A percentile compares a stretch with the other conserved stretches of the same genome.
Conservation (phyloP, 169 alveolate genomes). For the Babesia ovis region DNA sequence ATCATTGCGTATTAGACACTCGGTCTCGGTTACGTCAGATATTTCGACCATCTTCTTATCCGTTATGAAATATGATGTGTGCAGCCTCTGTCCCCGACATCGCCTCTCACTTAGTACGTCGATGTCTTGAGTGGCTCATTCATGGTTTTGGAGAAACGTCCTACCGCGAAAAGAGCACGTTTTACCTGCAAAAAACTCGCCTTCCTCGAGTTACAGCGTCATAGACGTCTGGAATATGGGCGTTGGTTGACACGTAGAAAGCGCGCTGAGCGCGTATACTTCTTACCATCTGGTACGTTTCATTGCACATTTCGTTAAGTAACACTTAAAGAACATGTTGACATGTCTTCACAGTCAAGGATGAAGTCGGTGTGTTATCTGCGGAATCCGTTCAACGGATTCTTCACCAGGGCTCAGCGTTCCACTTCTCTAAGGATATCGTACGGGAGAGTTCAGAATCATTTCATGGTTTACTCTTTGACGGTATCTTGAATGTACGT, state of each 20-base stretch:
- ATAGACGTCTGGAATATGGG: constrained; percentile 36
- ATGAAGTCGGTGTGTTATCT: constrained; percentile 47
- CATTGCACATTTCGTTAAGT: background rate
- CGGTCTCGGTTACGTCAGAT: background rate
- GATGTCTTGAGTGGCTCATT: background rate
- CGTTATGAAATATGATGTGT: background rate
- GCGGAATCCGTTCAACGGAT: constrained; percentile 61
- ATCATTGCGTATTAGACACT: constrained; percentile 40
- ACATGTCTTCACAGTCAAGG: constrained; percentile 27
- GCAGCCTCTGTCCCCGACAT: constrained; percentile 8
- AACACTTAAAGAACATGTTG: background rate
- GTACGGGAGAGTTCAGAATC: background rate
- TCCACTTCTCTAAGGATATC: constrained; percentile 50
- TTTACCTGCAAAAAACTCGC: constrained; percentile 63
- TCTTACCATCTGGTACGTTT: constrained; percentile 56
- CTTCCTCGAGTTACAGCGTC: constrained; percentile 51
- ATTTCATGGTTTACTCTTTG: constrained; percentile 30
- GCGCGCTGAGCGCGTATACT: constrained; percentile 42
- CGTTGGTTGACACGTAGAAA: constrained; percentile 47
- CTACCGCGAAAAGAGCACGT: constrained; percentile 37
- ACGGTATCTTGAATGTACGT: constrained; percentile 24
- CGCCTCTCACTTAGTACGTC: background rate
- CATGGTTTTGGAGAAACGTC: constrained; percentile 43
- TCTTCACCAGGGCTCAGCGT: constrained; percentile 59
- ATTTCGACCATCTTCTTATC: constrained; percentile 24